Base-by-base conservation (phyloP, 768 basidiomycete species). In the Xanthoconium purpureum region DNA sequence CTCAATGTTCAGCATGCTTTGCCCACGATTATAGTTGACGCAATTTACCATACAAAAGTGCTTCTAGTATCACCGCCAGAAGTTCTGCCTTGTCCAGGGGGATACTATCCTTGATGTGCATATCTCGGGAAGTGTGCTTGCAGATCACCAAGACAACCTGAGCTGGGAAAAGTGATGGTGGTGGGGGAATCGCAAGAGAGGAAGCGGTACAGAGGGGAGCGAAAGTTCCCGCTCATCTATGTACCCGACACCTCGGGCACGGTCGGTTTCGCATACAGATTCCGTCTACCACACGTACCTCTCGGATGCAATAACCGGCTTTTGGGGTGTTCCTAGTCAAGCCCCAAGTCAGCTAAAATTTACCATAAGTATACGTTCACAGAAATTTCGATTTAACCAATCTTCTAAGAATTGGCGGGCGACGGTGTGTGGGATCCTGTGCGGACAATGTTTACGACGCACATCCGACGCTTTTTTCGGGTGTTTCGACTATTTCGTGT, bases 1-100 rank as follows among this genome's bases (percentile, higher is more conserved):
- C 0, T 12, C 14, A 46, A n/a, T 3, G 7, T 4, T 57, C n/a
- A 60, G 37, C 2, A 39, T 24, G 28, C 2, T 20, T 37, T 32
- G 5, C 30, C 0, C 35, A 18, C 12, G 20, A 42, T 18, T 11
- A 12, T 35, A 12, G 17, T 14, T 10, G 14, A 32, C 10, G 13
- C 7, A 3, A 35, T 40, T 52, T 56, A 66, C 66, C 66, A 40
- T 68, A 65, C 28, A 67, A 29, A 3, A 59, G n/a, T 1, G 46
- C 58, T 42, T 67, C 66, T 47, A 68, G 30, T 8, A 68, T 5
- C 18, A 55, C 29, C 0, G 66, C 55, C 44, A 68, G 33, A 18
- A 67, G 55, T 29, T 60, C 66, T 38, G 63, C 66, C 49, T 68
- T 45, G 28, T 65, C 61, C 20, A 68, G 30, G 10, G 58, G 28